Evolutionary conservation across 169 alveolate species (phyloP).

Genomic region (Babesia gibsoni): DNA sequence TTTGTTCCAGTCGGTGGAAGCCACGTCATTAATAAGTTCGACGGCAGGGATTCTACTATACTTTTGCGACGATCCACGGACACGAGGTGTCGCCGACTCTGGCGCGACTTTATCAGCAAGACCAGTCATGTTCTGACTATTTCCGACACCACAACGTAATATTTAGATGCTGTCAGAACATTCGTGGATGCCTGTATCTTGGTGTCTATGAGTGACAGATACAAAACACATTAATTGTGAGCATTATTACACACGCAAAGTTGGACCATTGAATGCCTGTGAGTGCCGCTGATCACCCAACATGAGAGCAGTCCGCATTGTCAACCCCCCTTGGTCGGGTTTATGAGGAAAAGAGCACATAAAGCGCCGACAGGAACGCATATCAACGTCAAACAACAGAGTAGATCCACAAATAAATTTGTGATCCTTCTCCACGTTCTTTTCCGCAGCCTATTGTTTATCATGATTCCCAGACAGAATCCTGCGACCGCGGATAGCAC

Average conservation of each 20-base stretch:
- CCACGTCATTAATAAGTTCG: slow-evolving; percentile 17
- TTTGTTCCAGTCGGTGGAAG: slow-evolving; percentile 11
- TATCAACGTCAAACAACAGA: slow-evolving; percentile 41
- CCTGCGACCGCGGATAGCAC: slow-evolving; percentile 50
- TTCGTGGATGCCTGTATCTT: too few species aligned
- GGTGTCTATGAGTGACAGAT: background rate
- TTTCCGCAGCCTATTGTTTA: slow-evolving; percentile 15
- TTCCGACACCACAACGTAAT: too few species aligned
- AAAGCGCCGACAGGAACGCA: slow-evolving; percentile 46
- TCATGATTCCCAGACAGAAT: slow-evolving; percentile 55
- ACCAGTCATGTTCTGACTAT: too few species aligned
- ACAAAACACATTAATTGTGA: background rate
- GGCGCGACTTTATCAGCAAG: background rate
- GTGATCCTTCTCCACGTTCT: slow-evolving; percentile 19
- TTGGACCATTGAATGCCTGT: background rate
- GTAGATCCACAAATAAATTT: slow-evolving; percentile 33
- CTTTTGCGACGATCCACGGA: background rate
- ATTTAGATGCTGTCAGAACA: too few species aligned
- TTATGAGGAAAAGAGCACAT: slow-evolving; percentile 32
- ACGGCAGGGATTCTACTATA: background rate
- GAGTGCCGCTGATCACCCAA: background rate
- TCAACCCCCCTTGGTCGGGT: background rate
- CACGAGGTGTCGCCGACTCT: background rate
- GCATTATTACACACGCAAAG: background rate
- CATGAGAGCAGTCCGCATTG: background rate